Evolutionary conservation across 106 monocot species (phyloP).

Genomic region (Dioscorea alata): DNA sequence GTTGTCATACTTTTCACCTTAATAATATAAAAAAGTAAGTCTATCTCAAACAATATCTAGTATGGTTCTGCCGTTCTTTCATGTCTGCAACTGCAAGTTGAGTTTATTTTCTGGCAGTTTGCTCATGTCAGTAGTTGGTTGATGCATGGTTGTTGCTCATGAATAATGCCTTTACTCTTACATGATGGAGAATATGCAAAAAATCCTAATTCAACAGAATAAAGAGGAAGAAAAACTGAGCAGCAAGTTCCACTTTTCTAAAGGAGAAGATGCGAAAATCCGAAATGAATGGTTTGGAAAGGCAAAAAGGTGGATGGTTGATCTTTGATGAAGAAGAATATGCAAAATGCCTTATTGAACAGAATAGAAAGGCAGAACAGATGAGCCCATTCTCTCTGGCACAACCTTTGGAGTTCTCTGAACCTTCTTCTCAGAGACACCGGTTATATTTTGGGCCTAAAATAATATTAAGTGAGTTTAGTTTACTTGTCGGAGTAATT

Average conservation of each 20-base stretch:
- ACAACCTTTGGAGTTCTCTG: constrained; percentile 55
- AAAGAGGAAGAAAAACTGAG: too few relatives aligned
- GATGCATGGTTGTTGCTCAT: not conserved
- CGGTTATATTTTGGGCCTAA: too few relatives aligned
- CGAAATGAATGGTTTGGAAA: too few relatives aligned
- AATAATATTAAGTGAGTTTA: too few relatives aligned
- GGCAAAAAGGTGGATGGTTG: too few relatives aligned
- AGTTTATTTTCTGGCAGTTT: not conserved
- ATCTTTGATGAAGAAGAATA: too few relatives aligned
- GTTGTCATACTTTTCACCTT: not conserved
- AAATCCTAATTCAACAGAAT: constrained; percentile 65
- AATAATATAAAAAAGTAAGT: not conserved
- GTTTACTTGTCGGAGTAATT: too few relatives aligned
- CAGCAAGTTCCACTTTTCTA: too few relatives aligned
- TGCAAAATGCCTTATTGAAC: too few relatives aligned
- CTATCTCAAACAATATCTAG: not conserved
- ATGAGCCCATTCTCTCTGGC: constrained; percentile 70
- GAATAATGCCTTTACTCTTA: too few relatives aligned
- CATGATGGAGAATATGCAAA: constrained; percentile 61
- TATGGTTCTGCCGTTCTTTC: not conserved
- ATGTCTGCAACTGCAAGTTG: too few relatives aligned
- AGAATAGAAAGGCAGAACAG: constrained; percentile 55
- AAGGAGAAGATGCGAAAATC: too few relatives aligned
- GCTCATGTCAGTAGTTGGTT: not conserved
- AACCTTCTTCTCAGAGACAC: constrained; percentile 40